A percentile compares a stretch with the other conserved stretches of the same genome.
Evolutionary conservation across 768 basidiomycete genomes (phyloP).

Genomic region (Pleurotus cornucopiae): DNA sequence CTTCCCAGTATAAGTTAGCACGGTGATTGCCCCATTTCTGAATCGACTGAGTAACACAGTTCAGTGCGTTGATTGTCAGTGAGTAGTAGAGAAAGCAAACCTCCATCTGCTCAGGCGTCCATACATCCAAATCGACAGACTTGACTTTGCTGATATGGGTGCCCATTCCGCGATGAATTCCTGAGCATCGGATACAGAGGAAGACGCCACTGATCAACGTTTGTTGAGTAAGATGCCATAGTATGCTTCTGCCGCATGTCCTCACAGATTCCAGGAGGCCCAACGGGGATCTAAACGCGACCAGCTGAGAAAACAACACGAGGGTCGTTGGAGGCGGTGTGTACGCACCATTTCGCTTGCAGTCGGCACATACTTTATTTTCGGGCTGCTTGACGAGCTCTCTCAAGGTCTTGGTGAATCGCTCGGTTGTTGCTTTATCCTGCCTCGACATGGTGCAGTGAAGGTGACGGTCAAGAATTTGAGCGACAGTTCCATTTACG

Average conservation of each 20-base stretch:
- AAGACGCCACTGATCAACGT: slow-evolving; percentile 68
- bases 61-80: slow-evolving; percentile 1
- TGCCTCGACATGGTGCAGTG: slow-evolving; percentile 40
- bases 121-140: slow-evolving; percentile 94
- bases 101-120: slow-evolving; percentile 98
- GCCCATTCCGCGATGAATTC: slow-evolving; percentile 96
- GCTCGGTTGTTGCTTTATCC: slow-evolving; percentile 85
- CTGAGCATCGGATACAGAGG: slow-evolving; percentile 95
- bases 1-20: slow-evolving; percentile 97
- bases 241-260: slow-evolving; percentile 5
- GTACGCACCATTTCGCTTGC: slow-evolving; percentile 86
- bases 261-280: slow-evolving; percentile 96
- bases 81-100: slow-evolving; percentile 34
- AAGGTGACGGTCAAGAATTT: too few species aligned
- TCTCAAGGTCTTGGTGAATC: slow-evolving; percentile 71
- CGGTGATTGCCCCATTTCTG: slow-evolving; percentile 93
- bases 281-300: slow-evolving; percentile 78
- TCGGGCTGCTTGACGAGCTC: slow-evolving; percentile 87
- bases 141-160: slow-evolving; percentile 98
- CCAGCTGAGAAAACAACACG: slow-evolving; percentile 3
- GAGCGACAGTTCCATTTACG: too few species aligned
- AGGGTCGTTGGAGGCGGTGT: neutral
- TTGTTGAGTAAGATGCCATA: neutral
- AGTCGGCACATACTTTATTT: slow-evolving; percentile 95
- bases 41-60: slow-evolving; percentile 47